Evolutionary conservation across 176 grass and related monocot species (phyloP).

Genomic region (Musa acuminata): DNA sequence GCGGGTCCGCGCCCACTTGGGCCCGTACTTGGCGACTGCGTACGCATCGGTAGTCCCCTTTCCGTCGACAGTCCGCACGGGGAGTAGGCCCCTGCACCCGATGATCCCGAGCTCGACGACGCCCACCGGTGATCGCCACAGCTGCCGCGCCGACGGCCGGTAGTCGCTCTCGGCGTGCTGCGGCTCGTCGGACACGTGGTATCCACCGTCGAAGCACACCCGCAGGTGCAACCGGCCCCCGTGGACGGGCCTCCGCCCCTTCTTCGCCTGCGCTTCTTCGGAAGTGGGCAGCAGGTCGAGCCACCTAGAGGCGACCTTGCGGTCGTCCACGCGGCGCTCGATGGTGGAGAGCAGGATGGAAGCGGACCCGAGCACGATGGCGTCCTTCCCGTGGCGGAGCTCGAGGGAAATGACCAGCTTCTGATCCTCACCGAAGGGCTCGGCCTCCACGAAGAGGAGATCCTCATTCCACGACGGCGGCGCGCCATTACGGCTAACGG

Average conservation of each 20-base stretch:
- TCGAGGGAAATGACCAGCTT: constrained; percentile 63
- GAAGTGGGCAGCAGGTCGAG: constrained; percentile 55
- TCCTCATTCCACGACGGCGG: constrained; percentile 89
- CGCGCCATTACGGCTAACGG: constrained; percentile 41
- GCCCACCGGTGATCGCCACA: constrained; percentile 58
- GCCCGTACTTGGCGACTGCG: constrained; percentile 76
- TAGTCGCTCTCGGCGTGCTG: constrained; percentile 56
- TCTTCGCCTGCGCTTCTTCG: constrained; percentile 34
- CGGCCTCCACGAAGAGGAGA: constrained; percentile 70
- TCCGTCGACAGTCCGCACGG: constrained; percentile 59
- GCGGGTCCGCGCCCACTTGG: constrained; percentile 91
- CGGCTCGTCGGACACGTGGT: constrained; percentile 75
- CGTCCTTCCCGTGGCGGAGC: constrained; percentile 57
- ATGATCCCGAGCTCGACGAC: constrained; percentile 72
- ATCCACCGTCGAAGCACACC: constrained; percentile 79
- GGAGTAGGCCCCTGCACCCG: constrained; percentile 65
- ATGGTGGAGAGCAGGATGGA: constrained; percentile 42
- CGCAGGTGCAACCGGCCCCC: constrained; percentile 67
- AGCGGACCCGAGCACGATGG: constrained; percentile 47
- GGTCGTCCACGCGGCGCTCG: constrained; percentile 77
- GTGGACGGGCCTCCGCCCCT: constrained; percentile 24
- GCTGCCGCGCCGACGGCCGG: constrained; percentile 76
- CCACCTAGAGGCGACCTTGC: constrained; percentile 77
- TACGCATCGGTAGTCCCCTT: constrained; percentile 78
- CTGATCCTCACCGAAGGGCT: constrained; percentile 64